These are phyloP conservation scores for Aspergillus quadrilineatus DNA, from an alignment of 2,329 filamentous ascomycete genomes.

Conservation along the genomic window DNA sequence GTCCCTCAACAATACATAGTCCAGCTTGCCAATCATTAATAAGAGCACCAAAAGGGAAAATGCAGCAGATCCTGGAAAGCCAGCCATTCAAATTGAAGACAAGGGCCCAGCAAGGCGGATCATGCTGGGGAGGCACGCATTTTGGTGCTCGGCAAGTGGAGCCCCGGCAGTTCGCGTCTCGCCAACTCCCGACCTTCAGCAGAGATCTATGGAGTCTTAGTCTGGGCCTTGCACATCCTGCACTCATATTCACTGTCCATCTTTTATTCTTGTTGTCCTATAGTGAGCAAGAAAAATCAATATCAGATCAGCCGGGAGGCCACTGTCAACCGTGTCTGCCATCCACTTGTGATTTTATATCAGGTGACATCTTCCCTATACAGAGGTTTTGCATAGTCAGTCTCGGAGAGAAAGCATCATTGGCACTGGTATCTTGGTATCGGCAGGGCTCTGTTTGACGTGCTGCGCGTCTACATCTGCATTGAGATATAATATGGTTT, in stretches of 20 bases:
- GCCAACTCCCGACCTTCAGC: background rate
- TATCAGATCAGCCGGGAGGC: no score
- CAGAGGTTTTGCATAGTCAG: no score
- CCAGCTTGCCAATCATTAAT: background rate
- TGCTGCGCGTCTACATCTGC: no score
- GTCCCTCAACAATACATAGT: background rate
- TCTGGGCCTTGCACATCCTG: no score
- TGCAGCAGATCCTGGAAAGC: background rate
- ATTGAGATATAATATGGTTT: no score
- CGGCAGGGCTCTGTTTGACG: no score
- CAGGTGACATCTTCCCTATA: no score
- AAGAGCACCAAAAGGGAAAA: background rate
- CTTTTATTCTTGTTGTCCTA: background rate
- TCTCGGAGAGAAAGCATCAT: no score
- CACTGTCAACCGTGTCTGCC: no score
- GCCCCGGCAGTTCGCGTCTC: background rate
- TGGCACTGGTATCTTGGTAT: no score
- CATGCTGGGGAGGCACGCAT: slow-evolving; percentile 1
- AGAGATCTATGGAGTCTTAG: background rate
- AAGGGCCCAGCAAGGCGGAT: background rate
- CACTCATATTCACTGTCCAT: background rate
- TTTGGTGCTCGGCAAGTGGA: background rate
- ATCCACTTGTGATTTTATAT: no score
- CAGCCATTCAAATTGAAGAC: background rate
- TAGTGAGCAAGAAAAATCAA: no score